Evolutionary conservation across 495 filamentous ascomycete genomes (phyloP), one percentile per base, ranked within the genome.

Genomic region (Parmelia sp.): DNA sequence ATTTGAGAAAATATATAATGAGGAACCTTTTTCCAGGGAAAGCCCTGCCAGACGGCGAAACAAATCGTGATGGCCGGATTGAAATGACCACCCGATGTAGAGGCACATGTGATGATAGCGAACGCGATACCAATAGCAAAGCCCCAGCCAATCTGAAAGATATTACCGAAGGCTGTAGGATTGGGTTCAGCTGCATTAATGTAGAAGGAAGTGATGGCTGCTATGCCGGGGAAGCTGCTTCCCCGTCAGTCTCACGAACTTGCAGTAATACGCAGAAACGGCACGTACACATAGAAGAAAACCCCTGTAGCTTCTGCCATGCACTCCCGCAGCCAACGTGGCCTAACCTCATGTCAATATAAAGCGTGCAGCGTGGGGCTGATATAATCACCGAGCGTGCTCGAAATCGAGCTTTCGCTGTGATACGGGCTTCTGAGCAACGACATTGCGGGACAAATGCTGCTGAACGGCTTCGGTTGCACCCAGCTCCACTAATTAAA

Each of bases 121-220:
- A 83, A 82, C 17, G 79, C 76, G 64, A 83, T 83, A 14, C 81
- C 81, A 49, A 83, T 66, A 33, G 79, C 79, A 65, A 77, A 82
- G 7, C 79, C 77, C 66, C 71, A 78, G 33, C 80, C 80, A 59
- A 82, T 79, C 60, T 78, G 74, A 66, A 82, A 77, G 57, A 83
- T 64, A 57, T 70, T 75, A 45, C 79, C 74, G 61, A 78, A 82
- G 11, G 70, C 72, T 0, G 75, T 71, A 36, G 69, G 66, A 45
- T 68, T 31, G 8, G 71, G 71, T 44, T 69, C 65, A 35, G 63
- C 69, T 15, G 65, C 68, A 65, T 80, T 77, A n/a, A 82, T 45
- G 36, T 76, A 74, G 69, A 82, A 82, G 44, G 68, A 55, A 4
- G 79, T 75, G 40, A 76, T 73, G 31, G 78, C 74, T 25, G 79